Conservation (phyloP, 805 yeast genomes). For the Kodamaea neixiangensis region DNA sequence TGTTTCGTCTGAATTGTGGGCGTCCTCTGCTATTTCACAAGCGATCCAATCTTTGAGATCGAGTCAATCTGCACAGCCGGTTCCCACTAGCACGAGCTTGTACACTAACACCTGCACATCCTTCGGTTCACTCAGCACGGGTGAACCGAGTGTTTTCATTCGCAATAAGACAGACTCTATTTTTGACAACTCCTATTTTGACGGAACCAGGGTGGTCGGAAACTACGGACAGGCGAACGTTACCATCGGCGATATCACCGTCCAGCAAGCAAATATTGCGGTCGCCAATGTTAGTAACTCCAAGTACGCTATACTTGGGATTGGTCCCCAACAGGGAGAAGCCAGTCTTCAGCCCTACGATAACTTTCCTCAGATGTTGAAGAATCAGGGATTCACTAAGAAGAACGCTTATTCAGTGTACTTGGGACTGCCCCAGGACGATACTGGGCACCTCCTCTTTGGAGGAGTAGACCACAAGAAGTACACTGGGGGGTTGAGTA, state of each 20-base stretch:
- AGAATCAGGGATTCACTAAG: conserved; percentile 11
- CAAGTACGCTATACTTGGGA: neutral
- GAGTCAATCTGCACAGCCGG: neutral
- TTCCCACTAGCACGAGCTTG: neutral
- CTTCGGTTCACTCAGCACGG: neutral
- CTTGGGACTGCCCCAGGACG: conserved; percentile 15
- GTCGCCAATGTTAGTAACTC: neutral
- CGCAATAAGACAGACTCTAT: neutral
- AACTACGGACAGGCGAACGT: neutral
- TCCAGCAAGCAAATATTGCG: neutral
- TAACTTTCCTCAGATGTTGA: conserved; percentile 39
- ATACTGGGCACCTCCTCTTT: conserved; percentile 51
- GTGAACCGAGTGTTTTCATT: neutral
- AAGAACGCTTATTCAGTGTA: conserved; percentile 16
- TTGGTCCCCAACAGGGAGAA: neutral
- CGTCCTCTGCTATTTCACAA: neutral
- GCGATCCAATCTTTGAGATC: neutral
- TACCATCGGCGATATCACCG: neutral
- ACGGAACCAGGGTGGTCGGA: neutral
- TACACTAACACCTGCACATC: neutral
- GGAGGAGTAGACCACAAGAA: conserved; percentile 73
- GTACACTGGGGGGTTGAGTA: conserved; percentile 47
- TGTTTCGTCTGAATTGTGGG: neutral
- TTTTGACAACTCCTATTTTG: neutral
- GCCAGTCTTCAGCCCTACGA: conserved; percentile 25